Base-by-base conservation (phyloP, 768 basidiomycete genomes). In the Krasilnikovozyma curviuscula region DNA sequence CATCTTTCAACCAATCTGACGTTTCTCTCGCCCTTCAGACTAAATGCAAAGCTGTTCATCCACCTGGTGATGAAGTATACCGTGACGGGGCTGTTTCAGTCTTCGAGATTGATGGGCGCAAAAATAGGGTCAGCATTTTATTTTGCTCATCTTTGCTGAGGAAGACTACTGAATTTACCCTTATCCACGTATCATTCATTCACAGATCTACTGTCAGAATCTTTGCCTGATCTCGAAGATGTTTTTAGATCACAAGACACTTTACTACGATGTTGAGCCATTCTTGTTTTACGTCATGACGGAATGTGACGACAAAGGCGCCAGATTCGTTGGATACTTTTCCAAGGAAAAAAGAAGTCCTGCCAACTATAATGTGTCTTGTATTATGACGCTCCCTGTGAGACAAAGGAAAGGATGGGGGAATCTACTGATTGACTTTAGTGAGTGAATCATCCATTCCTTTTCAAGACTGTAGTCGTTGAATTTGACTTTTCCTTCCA, bases 261-360 rank as follows among this genome's bases (percentile, higher is more conserved):
- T 97, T 42, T 95, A 95, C 66, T 95, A 97, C 68, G 91, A 97
- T 66, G 91, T 97, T 55, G 93, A 98, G 65, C 93, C 93, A 0
- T 98, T 98, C 66, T 69, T 98, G 39, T 98, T 98, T 68, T 98
- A 98, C 64, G 89, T 98, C 55, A 83, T 93, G 69, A 81, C 91
- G 3, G 83, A 93, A 61, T 71, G 74, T 49, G 84, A 93, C 66
- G 84, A 86, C 31, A 66, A 74, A 41, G 93, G 91, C 6, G 81
- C 86, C 25, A 78, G 82, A 45, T 98, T 98, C 60, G 81, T 98
- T 45, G 93, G 93, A 7, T 98, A 98, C 64, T 98, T 98, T 63
- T 84, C 81, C 67, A 98, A 98, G 65, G 93, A 98, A 72, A 98
- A 98, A 69, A 72, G 84, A 44, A 89, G 85, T 62, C 79, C 81